Evolutionary conservation across 306 rosid genomes (phyloP), one percentile per base, ranked within the genome.

Genomic region (Hippophae tibetana): DNA sequence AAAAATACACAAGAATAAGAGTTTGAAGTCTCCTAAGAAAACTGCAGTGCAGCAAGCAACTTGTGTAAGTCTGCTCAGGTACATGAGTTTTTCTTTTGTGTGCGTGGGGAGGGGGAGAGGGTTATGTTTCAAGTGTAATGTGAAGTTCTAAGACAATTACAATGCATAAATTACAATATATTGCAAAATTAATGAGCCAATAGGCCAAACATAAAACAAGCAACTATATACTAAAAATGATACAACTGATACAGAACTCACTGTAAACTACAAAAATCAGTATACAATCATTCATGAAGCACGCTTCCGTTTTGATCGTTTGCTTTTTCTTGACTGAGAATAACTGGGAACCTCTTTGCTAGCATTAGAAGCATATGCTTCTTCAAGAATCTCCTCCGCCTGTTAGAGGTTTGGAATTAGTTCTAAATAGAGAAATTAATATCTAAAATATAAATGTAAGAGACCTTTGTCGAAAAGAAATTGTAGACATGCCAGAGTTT

Each of bases 261-360:
- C 86, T 31, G 38, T 31, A 31, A 31, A 69, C 86, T 83, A 87
- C 81, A 76, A 78, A 81, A 64, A 51, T 62, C 51, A 61, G 76
- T 66, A 46, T 70, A 70, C 23, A 31, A 56, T 76, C 62, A 61
- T 65, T 74, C 70, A 92, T 68, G 70, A 89, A 56, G 92, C 82
- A 57, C 89, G 92, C 80, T 83, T 92, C 84, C 95, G 76, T 79
- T 87, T 92, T 7, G 98, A 92, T 60, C 96, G 96, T 76, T 93
- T 93, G 79, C 94, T 93, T 86, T 89, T 88, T 75, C 78, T 93
- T 43, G 77, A 93, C 74, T 80, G 86, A 56, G 38, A 31, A 31
- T 82, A 74, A 67, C 66, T 70, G 46, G 82, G 85, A 78, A 63
- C 76, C 57, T 76, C 90, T 56, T 93, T 68, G 49, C 63, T 66